Conservation (phyloP, 2,329 filamentous ascomycete species). For the Epicoccum nigrum region DNA sequence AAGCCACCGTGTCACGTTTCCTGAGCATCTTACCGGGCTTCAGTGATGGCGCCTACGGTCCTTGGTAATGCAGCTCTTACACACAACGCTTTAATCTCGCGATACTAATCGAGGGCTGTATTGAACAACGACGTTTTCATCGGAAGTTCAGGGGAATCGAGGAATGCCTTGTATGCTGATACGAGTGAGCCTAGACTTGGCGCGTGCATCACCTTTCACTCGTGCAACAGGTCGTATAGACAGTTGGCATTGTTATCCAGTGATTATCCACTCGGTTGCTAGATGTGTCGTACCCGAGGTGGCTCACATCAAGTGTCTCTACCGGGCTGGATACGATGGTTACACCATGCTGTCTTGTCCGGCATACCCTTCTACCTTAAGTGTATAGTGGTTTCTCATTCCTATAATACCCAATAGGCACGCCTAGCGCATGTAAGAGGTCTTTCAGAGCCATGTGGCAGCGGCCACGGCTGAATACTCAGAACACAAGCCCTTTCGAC, state of each 20-base stretch:
- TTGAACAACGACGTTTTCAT: no score
- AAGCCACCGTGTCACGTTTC: neutral
- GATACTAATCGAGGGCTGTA: no score
- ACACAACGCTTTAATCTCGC: no score
- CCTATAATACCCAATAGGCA: neutral
- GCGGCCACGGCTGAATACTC: neutral
- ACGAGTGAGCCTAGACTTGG: slow-evolving; percentile 19
- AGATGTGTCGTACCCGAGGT: no score
- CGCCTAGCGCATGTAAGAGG: neutral
- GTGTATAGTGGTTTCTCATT: neutral
- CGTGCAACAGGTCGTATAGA: slow-evolving; percentile 7
- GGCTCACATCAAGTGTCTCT: no score
- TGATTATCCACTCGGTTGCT: neutral
- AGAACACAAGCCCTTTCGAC: slow-evolving; percentile 3
- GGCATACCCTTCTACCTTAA: neutral
- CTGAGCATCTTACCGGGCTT: no score
- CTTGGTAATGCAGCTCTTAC: no score
- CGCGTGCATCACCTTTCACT: slow-evolving; percentile 21
- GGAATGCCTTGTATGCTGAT: slow-evolving; percentile 10
- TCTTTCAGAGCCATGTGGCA: slow-evolving; percentile 10
- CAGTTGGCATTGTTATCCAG: neutral
- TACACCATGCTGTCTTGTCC: neutral
- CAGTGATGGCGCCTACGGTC: no score
- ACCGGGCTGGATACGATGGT: neutral
- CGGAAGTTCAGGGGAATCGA: neutral